Percentiles rank a stretch among this genome's conserved stretches.
phyloP scores from a whole-genome alignment of 1,284 basidiomycete species.

The Schizopora paradoxa region DNA sequence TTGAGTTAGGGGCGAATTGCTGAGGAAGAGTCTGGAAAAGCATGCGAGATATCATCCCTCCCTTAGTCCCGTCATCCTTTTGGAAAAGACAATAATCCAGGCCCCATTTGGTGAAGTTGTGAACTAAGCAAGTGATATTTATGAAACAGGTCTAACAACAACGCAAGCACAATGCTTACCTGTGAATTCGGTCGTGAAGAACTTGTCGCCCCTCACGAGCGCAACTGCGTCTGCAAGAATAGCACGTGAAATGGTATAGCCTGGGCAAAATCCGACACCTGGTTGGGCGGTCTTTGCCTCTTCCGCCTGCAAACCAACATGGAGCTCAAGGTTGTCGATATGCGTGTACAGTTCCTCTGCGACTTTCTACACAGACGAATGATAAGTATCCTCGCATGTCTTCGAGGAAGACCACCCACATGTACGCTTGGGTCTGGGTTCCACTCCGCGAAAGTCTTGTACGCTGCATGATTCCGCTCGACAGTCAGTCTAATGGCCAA shows the following conservation, averaged over 20 bases:
- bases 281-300: slow-evolving; percentile 21
- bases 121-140: slow-evolving; percentile 22
- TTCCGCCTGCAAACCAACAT: slow-evolving; percentile 33
- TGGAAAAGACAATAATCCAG: slow-evolving; percentile 22
- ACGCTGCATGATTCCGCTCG: slow-evolving; percentile 32
- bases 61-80: slow-evolving; percentile 20
- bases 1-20: slow-evolving; percentile 25
- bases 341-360: slow-evolving; percentile 47
- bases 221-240: slow-evolving; percentile 38
- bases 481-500: background rate
- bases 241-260: slow-evolving; percentile 35
- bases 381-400: slow-evolving; percentile 20
- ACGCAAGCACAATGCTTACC: slow-evolving; percentile 12
- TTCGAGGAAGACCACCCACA: slow-evolving; percentile 33
- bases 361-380: slow-evolving; percentile 40
- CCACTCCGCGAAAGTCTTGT: slow-evolving; percentile 49
- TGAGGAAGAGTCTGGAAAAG: slow-evolving; percentile 29
- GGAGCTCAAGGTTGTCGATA: slow-evolving; percentile 50
- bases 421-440: slow-evolving; percentile 55
- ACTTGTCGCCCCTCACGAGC: slow-evolving; percentile 33
- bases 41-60: slow-evolving; percentile 24
- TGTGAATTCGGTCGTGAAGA: slow-evolving; percentile 36
- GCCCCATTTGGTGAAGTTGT: slow-evolving; percentile 30
- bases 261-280: slow-evolving; percentile 29
- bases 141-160: slow-evolving; percentile 3